These are phyloP conservation scores for Botryotinia calthae DNA, from an alignment of 2,329 filamentous ascomycete genomes.

Conservation along the genomic window DNA sequence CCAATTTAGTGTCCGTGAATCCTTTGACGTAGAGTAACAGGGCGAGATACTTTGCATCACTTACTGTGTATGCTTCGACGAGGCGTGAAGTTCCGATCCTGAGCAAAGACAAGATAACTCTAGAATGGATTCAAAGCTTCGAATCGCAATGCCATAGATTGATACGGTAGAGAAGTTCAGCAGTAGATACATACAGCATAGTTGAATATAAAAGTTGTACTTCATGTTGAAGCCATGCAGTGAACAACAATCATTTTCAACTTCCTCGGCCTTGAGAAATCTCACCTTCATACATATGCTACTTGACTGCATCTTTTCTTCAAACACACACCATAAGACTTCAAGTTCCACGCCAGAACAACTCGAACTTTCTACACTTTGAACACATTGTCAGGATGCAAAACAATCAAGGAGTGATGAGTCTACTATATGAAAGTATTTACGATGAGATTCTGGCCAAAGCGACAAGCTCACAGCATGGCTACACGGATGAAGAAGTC, in stretches of 20 bases:
- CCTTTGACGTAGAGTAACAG: neutral
- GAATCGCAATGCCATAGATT: neutral
- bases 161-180: neutral
- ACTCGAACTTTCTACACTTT: neutral
- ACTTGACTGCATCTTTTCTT: neutral
- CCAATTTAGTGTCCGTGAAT: no score
- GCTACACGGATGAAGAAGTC: neutral
- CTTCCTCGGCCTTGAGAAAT: neutral
- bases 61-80: neutral
- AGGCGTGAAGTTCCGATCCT: neutral
- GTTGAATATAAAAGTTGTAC: neutral
- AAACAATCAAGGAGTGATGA: neutral
- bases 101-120: neutral
- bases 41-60: neutral
- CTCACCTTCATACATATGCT: neutral
- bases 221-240: neutral
- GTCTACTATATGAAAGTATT: neutral
- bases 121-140: neutral
- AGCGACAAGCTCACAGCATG: neutral
- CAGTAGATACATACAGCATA: neutral
- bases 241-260: neutral
- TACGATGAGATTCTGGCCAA: neutral
- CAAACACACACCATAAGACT: neutral
- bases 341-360: neutral
- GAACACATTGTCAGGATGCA: neutral